A percentile compares a stretch with the other conserved stretches of the same genome.
Conservation (phyloP, 805 yeast species). For the Kuraishia piskuri region DNA sequence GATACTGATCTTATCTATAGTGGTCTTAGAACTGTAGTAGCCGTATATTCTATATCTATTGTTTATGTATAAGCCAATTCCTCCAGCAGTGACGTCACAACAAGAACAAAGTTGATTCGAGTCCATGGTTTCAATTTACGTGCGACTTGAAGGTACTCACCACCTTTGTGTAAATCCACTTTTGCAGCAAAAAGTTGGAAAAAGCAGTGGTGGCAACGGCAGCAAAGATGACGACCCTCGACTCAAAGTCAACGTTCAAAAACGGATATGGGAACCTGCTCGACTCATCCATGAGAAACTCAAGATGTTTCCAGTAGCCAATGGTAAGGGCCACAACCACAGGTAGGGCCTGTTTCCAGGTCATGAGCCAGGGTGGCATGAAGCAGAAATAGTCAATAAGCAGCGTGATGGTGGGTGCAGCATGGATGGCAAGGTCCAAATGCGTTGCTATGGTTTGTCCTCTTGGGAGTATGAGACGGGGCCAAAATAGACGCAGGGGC, state of each 20-base stretch:
- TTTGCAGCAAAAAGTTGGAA: conserved; percentile 15
- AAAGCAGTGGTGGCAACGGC: conserved; percentile 32
- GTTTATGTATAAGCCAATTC: too few relatives aligned
- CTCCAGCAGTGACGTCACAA: too few relatives aligned
- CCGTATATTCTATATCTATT: too few relatives aligned
- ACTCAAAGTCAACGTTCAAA: conserved; percentile 39
- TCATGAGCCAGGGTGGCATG: conserved; percentile 35
- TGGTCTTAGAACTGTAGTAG: too few relatives aligned
- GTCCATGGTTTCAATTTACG: neutral
- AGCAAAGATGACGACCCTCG: conserved; percentile 39
- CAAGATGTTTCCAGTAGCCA: conserved; percentile 47
- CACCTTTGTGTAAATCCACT: conserved; percentile 10
- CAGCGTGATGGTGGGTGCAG: conserved; percentile 47
- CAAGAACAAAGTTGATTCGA: too few relatives aligned
- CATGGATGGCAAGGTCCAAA: conserved; percentile 52
- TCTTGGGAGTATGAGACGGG: conserved; percentile 35
- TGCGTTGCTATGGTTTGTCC: conserved; percentile 31
- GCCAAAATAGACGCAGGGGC: conserved; percentile 50
- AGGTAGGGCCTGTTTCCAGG: conserved; percentile 27
- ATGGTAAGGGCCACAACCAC: conserved; percentile 30
- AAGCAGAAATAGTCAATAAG: conserved; percentile 44
- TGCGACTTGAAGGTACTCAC: neutral
- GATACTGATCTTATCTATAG: too few relatives aligned
- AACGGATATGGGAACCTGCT: conserved; percentile 57
- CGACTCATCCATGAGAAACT: conserved; percentile 37